These are phyloP conservation scores for Oryza meyeriana DNA, from an alignment of 176 grass and related monocot species.

Conservation along the genomic window DNA sequence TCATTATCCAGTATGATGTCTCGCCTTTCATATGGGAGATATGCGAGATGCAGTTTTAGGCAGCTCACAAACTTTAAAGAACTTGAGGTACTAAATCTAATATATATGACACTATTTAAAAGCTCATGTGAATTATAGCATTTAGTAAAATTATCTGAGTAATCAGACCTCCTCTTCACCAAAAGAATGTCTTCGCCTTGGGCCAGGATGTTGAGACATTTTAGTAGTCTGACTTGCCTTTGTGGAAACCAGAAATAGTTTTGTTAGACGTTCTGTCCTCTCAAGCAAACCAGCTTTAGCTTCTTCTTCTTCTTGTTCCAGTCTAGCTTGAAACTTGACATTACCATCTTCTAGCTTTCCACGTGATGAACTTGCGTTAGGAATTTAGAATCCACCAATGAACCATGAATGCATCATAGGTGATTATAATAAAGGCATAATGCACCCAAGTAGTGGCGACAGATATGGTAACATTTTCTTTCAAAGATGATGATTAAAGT, in stretches of 20 bases:
- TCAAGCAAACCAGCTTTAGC: constrained; percentile 77
- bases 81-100: constrained; percentile 7
- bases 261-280: constrained; percentile 72
- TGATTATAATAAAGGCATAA: constrained; percentile 6
- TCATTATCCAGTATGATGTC: constrained; percentile 55
- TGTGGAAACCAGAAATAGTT: constrained; percentile 84
- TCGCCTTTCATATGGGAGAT: constrained; percentile 71
- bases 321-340: constrained; percentile 72
- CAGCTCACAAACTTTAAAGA: constrained; percentile 26
- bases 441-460: constrained; percentile 9
- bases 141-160: background rate
- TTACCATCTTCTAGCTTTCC: constrained; percentile 82
- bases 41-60: constrained; percentile 57
- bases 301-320: constrained; percentile 91
- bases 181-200: constrained; percentile 75
- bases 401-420: background rate
- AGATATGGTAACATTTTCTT: constrained; percentile 11
- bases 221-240: constrained; percentile 51
- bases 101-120: background rate
- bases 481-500: constrained; percentile 11
- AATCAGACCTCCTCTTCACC: constrained; percentile 77
- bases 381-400: constrained; percentile 18
- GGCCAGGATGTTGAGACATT: constrained; percentile 45
- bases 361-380: constrained; percentile 18
- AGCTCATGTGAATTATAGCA: background rate